Evolutionary conservation across 768 basidiomycete genomes (phyloP), one percentile per base, ranked within the genome.

Genomic region (Flagelloscypha sp.): DNA sequence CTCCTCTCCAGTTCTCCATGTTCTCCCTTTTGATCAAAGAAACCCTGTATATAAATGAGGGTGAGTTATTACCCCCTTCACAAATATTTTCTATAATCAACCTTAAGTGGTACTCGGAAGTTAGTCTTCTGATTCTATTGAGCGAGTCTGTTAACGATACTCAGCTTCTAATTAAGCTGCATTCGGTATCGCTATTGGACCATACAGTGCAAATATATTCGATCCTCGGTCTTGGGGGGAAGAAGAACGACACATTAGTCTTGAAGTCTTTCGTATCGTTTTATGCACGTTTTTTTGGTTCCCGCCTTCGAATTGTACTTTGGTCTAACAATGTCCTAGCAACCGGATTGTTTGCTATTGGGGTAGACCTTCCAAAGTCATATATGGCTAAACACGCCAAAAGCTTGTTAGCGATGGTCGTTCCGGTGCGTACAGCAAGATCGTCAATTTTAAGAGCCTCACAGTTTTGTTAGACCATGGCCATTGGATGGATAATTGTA

Each of bases 51-150:
- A 4, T 16, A 12, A 22, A 5, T 37, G 16, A n/a, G 9, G 30
- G 12, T 1, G 16, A 15, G 19, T 33, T 20, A 8, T 35, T 10
- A 12, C 28, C 25, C 31, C 19, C 12, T 32, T n/a, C n/a, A n/a
- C 19, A 35, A 0, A 29, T 22, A 16, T 11, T 15, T 10, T 33
- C 27, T 32, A 27, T n/a, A n/a, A 74, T 95, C 44, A 95, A 90
- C 47, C n/a, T n/a, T 94, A 99, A 65, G 92, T 94, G 23, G 80
- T 93, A 20, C 77, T 95, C 17, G 92, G 89, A 2, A 93, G 90
- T 0, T n/a, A n/a, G 67, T 68, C 0, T 79, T 79, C 38, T 73
- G 74, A 4, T 55, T 76, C 28, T 41, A n/a, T n/a, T n/a, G n/a
- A n/a, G n/a, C n/a, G n/a, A n/a, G n/a, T n/a, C n/a, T n/a, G n/a